phyloP scores from a whole-genome alignment of 306 rosid genomes.

The Cucurbita pepo region DNA sequence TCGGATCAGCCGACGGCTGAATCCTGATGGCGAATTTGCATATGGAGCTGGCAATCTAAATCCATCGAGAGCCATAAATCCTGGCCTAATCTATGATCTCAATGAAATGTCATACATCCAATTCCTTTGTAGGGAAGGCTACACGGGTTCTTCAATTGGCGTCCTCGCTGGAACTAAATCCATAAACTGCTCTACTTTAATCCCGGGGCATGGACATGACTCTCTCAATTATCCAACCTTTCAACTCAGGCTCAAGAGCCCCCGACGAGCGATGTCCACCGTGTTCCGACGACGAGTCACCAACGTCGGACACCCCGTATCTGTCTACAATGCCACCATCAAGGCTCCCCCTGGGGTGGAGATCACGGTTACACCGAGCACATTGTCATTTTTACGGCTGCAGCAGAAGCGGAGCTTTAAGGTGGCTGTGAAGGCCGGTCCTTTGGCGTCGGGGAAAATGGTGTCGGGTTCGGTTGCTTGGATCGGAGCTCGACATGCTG shows the following conservation, averaged over 20 bases:
- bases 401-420: constrained; percentile 45
- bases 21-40: constrained; percentile 53
- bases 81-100: constrained; percentile 70
- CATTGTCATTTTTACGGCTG: constrained; percentile 26
- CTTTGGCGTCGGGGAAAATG: constrained; percentile 20
- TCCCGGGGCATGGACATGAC: constrained; percentile 59
- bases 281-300: constrained; percentile 58
- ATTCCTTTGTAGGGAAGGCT: constrained; percentile 74
- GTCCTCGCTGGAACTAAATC: constrained; percentile 30
- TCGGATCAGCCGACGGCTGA: constrained; percentile 44
- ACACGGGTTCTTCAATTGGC: constrained; percentile 28
- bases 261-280: constrained; percentile 11
- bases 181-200: constrained; percentile 45
- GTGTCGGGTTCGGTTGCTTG: constrained; percentile 54
- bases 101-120: constrained; percentile 42
- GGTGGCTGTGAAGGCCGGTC: constrained; percentile 54
- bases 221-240: constrained; percentile 70
- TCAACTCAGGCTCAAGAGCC: constrained; percentile 32
- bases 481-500: constrained; percentile 32
- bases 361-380: constrained; percentile 35
- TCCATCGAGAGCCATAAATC: constrained; percentile 48
- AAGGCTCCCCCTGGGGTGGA: constrained; percentile 50
- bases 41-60: constrained; percentile 71
- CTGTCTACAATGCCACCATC: constrained; percentile 41
- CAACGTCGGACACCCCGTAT: constrained; percentile 47